phyloP scores from a whole-genome alignment of 768 basidiomycete genomes.

The Calocybe gangraenosa region DNA sequence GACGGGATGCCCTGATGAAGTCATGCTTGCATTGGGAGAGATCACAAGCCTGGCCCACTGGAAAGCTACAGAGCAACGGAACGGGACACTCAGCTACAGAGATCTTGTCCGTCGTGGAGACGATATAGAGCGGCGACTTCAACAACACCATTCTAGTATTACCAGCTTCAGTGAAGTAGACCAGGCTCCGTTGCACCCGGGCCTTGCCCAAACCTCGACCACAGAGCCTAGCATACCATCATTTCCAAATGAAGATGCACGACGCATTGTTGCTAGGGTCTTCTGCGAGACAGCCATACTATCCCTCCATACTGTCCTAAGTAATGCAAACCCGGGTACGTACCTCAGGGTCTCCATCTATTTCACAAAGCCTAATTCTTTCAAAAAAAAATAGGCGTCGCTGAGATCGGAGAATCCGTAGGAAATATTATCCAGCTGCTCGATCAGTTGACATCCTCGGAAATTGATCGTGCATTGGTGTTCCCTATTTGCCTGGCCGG shows the following conservation, averaged over 20 bases:
- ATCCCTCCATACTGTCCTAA: slow-evolving; percentile 69
- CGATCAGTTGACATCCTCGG: slow-evolving; percentile 49
- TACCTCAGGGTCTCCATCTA: slow-evolving; percentile 9
- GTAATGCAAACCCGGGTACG: slow-evolving; percentile 66
- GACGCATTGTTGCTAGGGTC: slow-evolving; percentile 45
- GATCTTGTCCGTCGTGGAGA: slow-evolving; percentile 75
- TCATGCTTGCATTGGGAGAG: slow-evolving; percentile 72
- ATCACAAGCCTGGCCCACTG: slow-evolving; percentile 69
- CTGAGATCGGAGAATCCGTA: slow-evolving; percentile 62
- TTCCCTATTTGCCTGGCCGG: slow-evolving; percentile 76
- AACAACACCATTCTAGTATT: slow-evolving; percentile 34
- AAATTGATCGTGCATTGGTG: slow-evolving; percentile 61
- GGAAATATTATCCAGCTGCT: slow-evolving; percentile 50
- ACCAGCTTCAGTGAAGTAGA: slow-evolving; percentile 27
- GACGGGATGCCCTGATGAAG: slow-evolving; percentile 78
- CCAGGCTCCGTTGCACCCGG: slow-evolving; percentile 36
- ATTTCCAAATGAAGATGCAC: slow-evolving; percentile 40
- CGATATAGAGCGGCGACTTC: slow-evolving; percentile 62
- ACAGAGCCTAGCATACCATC: slow-evolving; percentile 26
- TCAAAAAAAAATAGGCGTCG: slow-evolving; percentile 45
- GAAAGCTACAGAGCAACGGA: slow-evolving; percentile 62
- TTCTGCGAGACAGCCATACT: slow-evolving; percentile 64
- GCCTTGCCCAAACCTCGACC: slow-evolving; percentile 26
- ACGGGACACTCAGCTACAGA: slow-evolving; percentile 65
- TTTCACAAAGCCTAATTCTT: slow-evolving; percentile 3